These are phyloP conservation scores for Fusarium circinatum DNA, from an alignment of 2,329 filamentous ascomycete genomes.

Conservation along the genomic window DNA sequence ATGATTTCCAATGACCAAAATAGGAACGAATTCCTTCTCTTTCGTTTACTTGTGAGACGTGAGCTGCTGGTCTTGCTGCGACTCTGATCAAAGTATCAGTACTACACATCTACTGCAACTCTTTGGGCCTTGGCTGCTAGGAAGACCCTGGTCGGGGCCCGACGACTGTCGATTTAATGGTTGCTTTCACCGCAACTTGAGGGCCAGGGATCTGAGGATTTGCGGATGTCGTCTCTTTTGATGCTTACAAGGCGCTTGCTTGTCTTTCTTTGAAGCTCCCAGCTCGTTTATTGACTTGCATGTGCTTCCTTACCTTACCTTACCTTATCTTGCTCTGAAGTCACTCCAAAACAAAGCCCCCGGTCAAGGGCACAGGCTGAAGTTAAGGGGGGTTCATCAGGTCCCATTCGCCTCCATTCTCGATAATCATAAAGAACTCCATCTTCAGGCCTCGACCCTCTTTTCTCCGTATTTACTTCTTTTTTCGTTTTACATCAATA, in stretches of 20 bases:
- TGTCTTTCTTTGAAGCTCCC: background rate
- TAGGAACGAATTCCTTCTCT: background rate
- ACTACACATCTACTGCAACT: slow-evolving; percentile 2
- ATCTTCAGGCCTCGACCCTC: slow-evolving; percentile 19
- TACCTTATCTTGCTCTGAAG: slow-evolving; percentile 2
- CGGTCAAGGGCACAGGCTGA: background rate
- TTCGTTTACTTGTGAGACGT: background rate
- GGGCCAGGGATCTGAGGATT: slow-evolving; percentile 32
- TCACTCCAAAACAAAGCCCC: background rate
- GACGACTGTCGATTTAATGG: slow-evolving; percentile 33
- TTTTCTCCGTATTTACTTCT: slow-evolving; percentile 17
- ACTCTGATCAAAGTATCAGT: slow-evolving; percentile 2
- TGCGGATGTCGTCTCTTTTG: slow-evolving; percentile 24
- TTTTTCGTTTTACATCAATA: background rate
- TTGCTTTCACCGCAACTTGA: slow-evolving; percentile 46
- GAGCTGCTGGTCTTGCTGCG: background rate
- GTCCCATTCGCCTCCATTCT: slow-evolving; percentile 5
- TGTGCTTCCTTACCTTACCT: slow-evolving; percentile 7
- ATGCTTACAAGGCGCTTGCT: slow-evolving; percentile 13
- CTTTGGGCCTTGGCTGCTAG: slow-evolving; percentile 24
- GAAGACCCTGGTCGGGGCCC: slow-evolving; percentile 39
- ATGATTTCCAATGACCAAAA: background rate
- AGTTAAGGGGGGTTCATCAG: background rate
- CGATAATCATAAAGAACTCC: slow-evolving; percentile 9
- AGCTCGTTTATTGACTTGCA: background rate